A percentile compares a stretch with the other conserved stretches of the same genome.
These are phyloP conservation scores for Rhodotorula sp. DNA, from an alignment of 1,284 basidiomycete genomes.

Conservation along the genomic window DNA sequence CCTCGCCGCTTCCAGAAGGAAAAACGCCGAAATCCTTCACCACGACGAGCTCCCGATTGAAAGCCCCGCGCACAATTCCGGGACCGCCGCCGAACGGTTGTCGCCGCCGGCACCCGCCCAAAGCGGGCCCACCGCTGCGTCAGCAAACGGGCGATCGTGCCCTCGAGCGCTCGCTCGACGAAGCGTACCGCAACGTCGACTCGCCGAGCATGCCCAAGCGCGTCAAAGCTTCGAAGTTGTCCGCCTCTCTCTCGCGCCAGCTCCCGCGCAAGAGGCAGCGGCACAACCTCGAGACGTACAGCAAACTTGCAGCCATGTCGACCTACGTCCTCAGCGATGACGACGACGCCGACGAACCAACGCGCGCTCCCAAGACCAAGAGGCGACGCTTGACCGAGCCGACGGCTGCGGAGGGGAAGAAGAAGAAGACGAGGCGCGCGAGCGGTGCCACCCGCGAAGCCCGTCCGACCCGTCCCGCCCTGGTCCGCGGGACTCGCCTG, in stretches of 20 bases:
- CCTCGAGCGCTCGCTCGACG: background rate
- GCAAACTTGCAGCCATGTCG: background rate
- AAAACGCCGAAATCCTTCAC: too few relatives aligned
- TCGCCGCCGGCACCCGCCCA: background rate
- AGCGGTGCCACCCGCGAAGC: too few relatives aligned
- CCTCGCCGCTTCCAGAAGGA: too few relatives aligned
- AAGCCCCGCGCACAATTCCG: background rate
- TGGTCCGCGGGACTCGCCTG: background rate
- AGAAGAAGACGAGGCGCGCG: background rate
- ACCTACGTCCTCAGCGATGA: background rate
- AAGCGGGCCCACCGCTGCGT: conserved; percentile 19
- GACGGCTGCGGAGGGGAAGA: background rate
- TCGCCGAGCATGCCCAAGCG: background rate
- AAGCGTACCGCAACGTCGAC: background rate
- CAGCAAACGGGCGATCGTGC: conserved; percentile 21
- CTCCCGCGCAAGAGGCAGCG: conserved; percentile 29
- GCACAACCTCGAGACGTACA: conserved; percentile 18
- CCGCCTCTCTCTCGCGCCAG: background rate
- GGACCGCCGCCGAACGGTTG: background rate
- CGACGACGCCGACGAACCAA: background rate
- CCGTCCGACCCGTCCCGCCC: too few relatives aligned
- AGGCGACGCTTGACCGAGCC: background rate
- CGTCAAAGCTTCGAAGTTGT: background rate
- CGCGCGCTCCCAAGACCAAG: background rate
- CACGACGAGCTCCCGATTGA: background rate